These are phyloP conservation scores for Camellia oleifera DNA, from an alignment of 179 eudicot species.

Conservation along the genomic window DNA sequence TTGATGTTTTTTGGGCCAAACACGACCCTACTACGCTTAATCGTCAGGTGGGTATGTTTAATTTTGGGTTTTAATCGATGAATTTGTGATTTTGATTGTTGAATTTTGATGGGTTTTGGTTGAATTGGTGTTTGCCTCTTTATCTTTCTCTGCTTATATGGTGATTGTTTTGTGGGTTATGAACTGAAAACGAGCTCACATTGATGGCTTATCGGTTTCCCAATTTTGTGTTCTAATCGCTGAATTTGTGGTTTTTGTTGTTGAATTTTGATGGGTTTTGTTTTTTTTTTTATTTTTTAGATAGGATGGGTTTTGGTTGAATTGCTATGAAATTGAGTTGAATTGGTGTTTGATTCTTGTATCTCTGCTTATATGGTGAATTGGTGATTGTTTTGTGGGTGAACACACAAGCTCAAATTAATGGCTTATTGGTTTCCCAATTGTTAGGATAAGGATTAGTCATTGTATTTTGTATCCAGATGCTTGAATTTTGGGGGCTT, in stretches of 20 bases:
- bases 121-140: not conserved
- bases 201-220: not conserved
- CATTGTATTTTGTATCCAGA: no score
- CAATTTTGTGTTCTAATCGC: not conserved
- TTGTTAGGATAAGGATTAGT: no score
- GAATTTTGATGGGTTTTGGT: conserved; percentile 9
- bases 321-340: no score
- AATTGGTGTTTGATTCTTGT: no score
- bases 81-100: not conserved
- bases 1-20: conserved; percentile 57
- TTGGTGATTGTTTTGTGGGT: no score
- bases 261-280: not conserved
- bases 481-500: not conserved
- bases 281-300: no score
- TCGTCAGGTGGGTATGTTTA: conserved; percentile 43
- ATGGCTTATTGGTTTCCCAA: no score
- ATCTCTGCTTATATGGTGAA: no score
- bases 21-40: conserved; percentile 71
- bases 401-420: no score
- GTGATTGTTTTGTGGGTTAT: not conserved
- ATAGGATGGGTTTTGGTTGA: no score
- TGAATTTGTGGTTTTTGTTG: not conserved
- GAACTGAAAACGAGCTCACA: not conserved
- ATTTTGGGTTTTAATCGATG: not conserved
- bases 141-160: not conserved